Evolutionary conservation across 2,329 filamentous ascomycete species (phyloP).

Genomic region (Microdochium paspali): DNA sequence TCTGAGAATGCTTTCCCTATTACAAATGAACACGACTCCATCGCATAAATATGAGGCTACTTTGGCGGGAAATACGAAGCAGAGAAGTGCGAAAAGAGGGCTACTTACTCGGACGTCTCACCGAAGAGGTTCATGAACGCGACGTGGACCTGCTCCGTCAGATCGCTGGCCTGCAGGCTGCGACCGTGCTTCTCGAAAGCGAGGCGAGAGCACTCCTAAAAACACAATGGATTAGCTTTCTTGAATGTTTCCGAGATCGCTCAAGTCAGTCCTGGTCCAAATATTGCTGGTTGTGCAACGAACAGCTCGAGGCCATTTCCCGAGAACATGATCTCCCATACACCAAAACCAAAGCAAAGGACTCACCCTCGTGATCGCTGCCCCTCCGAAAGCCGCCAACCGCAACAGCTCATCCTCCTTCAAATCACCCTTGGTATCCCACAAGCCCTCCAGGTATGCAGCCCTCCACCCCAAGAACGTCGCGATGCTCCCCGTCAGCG

Average conservation of each 20-base stretch:
- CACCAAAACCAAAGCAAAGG: background rate
- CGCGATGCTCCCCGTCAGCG: conserved; percentile 78
- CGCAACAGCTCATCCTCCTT: conserved; percentile 55
- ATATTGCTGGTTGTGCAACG: background rate
- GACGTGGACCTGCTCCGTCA: conserved; percentile 81
- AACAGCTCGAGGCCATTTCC: background rate
- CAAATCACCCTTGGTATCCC: conserved; percentile 50
- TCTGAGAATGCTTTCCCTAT: background rate
- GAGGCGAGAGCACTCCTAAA: conserved; percentile 77
- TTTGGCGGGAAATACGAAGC: background rate
- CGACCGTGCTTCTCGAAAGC: conserved; percentile 82
- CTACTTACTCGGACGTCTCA: conserved; percentile 35
- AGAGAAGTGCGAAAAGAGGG: background rate
- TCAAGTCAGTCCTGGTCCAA: background rate
- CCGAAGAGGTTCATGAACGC: conserved; percentile 77
- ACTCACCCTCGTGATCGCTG: conserved; percentile 71
- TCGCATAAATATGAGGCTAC: background rate
- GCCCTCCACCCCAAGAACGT: conserved; percentile 84
- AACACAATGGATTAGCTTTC: too few relatives aligned
- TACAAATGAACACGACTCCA: background rate
- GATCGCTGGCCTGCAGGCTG: conserved; percentile 82
- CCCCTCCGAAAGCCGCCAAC: conserved; percentile 78
- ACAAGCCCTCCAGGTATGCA: conserved; percentile 76
- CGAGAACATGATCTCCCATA: background rate
- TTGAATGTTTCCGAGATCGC: too few relatives aligned